Base-by-base conservation (phyloP, 495 filamentous ascomycete species). In the Daldinia decipiens region DNA sequence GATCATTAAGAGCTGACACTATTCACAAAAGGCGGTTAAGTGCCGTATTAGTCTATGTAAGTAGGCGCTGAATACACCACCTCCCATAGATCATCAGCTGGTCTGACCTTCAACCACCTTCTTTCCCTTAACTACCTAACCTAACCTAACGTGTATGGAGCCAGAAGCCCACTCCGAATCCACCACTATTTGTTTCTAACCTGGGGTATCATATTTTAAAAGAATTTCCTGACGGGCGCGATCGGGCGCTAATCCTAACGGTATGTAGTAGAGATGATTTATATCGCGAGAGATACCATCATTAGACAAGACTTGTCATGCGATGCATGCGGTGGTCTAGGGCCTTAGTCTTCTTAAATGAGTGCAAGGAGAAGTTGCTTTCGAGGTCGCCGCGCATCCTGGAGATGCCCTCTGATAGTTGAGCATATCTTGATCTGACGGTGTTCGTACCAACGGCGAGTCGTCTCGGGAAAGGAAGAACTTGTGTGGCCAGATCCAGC, bases 1-100 rank as follows among this genome's bases (percentile, higher is more conserved):
- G 4, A 51, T 50, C 31, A 69, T 21, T n/a, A 36, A 40, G 21
- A 15, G 12, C 12, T 9, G 21, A 34, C 40, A 59, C 17, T 9
- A 52, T 56, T 65, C 64, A 65, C 68, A 68, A 68, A 61, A 65
- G 47, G 65, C 39, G 57, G 60, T 47, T 36, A 17, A 58, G 31
- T 39, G 60, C 65, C 43, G 51, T 72, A 65, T 72, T 72, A 29
- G 50, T 72, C 70, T 64, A 72, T 65, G 59, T 63, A 72, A 68
- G 59, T 63, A 71, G 63, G 59, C 59, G 27, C 6, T 34, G n/a
- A 40, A 50, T 38, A 63, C 34, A 62, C 32, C 34, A 59, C 59
- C 59, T 62, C 17, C 40, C 27, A 63, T 13, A 71, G 52, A 67
- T 63, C 29, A 15, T 61, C 29, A 50, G 53, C 45, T 67, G 11